These are phyloP conservation scores for Aeschynomene evenia DNA, from an alignment of 306 rosid genomes.

Conservation along the genomic window DNA sequence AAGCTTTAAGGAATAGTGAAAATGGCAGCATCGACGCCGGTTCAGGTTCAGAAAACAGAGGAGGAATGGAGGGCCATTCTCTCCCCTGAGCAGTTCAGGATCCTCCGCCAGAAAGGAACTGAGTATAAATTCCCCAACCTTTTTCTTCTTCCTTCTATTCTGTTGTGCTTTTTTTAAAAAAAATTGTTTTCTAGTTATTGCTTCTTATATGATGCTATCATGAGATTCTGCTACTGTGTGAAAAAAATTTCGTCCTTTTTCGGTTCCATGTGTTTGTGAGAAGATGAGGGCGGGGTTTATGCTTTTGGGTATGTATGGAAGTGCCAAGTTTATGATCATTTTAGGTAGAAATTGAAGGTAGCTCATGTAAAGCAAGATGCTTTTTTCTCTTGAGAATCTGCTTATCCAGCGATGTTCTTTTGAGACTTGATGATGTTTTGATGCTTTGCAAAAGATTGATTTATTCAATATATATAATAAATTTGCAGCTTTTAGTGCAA, in stretches of 20 bases:
- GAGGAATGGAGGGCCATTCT: slow-evolving; percentile 77
- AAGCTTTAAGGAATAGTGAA: background rate
- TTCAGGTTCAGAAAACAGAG: slow-evolving; percentile 61
- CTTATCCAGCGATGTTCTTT: background rate
- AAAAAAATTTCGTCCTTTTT: background rate
- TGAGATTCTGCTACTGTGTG: background rate
- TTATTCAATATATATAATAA: background rate
- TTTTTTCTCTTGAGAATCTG: background rate
- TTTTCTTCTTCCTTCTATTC: background rate
- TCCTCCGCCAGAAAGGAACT: slow-evolving; percentile 79
- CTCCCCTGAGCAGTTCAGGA: slow-evolving; percentile 80
- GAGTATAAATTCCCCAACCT: slow-evolving; percentile 44
- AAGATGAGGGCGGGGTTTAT: background rate
- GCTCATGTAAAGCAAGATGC: background rate
- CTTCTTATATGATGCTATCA: background rate
- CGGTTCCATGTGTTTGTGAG: background rate
- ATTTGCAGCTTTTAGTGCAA: background rate
- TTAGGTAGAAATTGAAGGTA: background rate
- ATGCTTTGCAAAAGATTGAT: background rate
- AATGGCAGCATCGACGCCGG: slow-evolving; percentile 36
- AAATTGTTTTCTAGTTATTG: background rate
- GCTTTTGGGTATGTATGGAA: background rate
- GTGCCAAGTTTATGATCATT: background rate
- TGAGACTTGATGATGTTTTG: background rate
- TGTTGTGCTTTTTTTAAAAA: too few species aligned